phyloP scores from a whole-genome alignment of 352 stramenopile species.

The Blastocystis sp. region DNA sequence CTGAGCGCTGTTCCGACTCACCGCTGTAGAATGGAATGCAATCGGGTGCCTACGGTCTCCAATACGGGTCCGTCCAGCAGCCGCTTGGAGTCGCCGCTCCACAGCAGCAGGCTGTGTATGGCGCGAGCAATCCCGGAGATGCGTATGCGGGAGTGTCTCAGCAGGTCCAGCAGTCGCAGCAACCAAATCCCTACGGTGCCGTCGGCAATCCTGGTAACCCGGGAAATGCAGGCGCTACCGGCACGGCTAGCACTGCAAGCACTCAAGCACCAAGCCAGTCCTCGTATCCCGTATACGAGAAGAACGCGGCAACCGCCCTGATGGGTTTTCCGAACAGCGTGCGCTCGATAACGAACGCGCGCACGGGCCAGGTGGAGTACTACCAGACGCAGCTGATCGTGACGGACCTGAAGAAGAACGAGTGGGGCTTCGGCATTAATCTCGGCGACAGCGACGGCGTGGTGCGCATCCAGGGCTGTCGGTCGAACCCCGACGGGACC shows the following conservation, averaged over 20 bases:
- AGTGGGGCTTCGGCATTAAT: constrained; percentile 63
- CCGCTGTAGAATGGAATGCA: constrained; percentile 13
- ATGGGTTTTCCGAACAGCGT: constrained; percentile 61
- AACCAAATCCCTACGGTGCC: not conserved
- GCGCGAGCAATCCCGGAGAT: not conserved
- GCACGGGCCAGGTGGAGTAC: constrained; percentile 27
- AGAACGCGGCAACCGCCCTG: constrained; percentile 23
- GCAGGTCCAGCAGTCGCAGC: not conserved
- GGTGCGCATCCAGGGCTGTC: constrained; percentile 57
- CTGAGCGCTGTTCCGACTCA: not conserved
- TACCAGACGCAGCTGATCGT: constrained; percentile 47
- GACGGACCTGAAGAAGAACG: constrained; percentile 39
- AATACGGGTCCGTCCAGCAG: constrained; percentile 2
- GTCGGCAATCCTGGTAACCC: too few species aligned
- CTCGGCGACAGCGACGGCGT: constrained; percentile 54
- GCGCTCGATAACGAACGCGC: not conserved
- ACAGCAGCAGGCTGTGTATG: not conserved
- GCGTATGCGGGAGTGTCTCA: not conserved
- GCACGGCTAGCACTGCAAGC: not conserved
- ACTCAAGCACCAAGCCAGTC: not conserved
- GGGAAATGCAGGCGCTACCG: not conserved
- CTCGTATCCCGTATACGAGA: not conserved
- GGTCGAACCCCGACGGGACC: constrained; percentile 32
- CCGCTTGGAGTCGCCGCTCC: too few species aligned
- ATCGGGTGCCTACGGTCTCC: constrained; percentile 22